Base-by-base conservation (phyloP, 768 basidiomycete species). In the Gymnopilus junonius region DNA sequence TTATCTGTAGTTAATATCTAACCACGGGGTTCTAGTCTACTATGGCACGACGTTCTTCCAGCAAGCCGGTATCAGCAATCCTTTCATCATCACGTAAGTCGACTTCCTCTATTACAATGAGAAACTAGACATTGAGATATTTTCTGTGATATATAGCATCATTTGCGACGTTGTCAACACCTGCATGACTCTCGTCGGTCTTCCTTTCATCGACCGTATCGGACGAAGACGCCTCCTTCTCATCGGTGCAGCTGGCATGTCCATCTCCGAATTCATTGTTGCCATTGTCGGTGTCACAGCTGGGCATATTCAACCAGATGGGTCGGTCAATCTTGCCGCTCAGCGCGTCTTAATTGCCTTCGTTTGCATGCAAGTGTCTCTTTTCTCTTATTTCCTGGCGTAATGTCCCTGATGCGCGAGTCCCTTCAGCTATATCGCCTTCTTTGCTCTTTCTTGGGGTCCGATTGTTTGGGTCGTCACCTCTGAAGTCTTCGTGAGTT, bases 161-260 rank as follows among this genome's bases (percentile, higher is more conserved):
- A 67, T 71, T 65, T 88, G 87, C 62, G 86, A 85, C 72, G 82
- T 92, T 70, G 89, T 94, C 76, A 90, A 92, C 75, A 86, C 87
- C 27, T 81, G 81, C 74, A 91, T 89, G 76, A 96, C 94, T 55
- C 78, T 92, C 34, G 79, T 90, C 63, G 91, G 91, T 32, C 85
- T 94, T 73, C 92, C 83, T 73, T 84, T 88, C 70, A 87, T 95
- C 65, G 94, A 96, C 73, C 82, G 82, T 46, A 82, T 91, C 71
- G 94, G 94, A 62, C 92, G 94, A 67, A 87, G 94, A 59, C 82
- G 84, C 29, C 83, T 95, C 55, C 85, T 94, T 48, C 80, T 93
- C 72, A 84, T 86, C 66, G 94, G 94, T 68, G 93, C 94, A 34
- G 71, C 83, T 58, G 88, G 89, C 64, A 95, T 95, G 94, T 82